Base-by-base conservation (phyloP, 2,329 filamentous ascomycete genomes). In the Colletotrichum viniferum region DNA sequence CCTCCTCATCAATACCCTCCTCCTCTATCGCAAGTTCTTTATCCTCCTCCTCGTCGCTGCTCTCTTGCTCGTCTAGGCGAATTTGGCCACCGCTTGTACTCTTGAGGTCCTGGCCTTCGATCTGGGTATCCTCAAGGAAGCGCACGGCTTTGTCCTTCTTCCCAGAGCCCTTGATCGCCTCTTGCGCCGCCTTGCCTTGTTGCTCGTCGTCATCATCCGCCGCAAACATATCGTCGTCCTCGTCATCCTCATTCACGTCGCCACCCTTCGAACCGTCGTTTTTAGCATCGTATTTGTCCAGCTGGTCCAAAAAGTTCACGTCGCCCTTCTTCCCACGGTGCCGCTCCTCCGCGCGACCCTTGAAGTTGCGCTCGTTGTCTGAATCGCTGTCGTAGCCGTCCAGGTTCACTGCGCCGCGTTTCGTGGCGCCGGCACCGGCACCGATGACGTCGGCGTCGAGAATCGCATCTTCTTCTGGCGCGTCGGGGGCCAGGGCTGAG, bases 301-400 rank as follows among this genome's bases (percentile, higher is more conserved):
- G 85, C 69, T 89, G 86, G 14, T 90, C 87, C 2, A 87, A 81
- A 8, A 91, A 81, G 73, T 89, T 85, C 9, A 90, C 87, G n/a
- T 89, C 84, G 72, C 86, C 73, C 32, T 85, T 81, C 79, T 85
- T 85, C 18, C 77, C 78, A 73, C 82, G 87, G 69, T 85, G 86
- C 77, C 89, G 90, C 71, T 90, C 89, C 74, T 93, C 92, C 7
- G 94, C 94, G 67, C 94, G 91, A 36, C 90, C 90, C 79, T 97
- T 91, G 83, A 98, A 97, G 60, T 94, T 96, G 34, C 73, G 73
- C 82, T 98, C 97, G 78, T 97, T 96, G 68, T 94, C 92, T 4
- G 96, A 98, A 84, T 99, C 97, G 12, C 94, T 97, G 79, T 98
- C 96, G 86, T 98, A 99, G 66, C 97, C 97, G 81, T 98, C 97